phyloP scores from a whole-genome alignment of 805 yeast genomes.

The Ogataea degrootiae region DNA sequence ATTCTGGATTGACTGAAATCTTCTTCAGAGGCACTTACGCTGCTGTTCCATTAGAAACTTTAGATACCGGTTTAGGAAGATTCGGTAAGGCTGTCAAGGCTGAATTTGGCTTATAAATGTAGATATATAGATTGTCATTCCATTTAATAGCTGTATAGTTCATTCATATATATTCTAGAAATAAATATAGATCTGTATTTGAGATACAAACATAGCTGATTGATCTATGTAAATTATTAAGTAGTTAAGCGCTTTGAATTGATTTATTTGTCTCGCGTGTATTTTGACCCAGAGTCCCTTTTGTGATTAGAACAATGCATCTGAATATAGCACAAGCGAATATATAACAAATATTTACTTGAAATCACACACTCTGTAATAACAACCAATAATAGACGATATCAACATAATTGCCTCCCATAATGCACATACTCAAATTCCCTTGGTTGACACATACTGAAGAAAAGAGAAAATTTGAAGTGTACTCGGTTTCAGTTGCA shows the following conservation, averaged over 20 bases:
- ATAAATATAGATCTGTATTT: background rate
- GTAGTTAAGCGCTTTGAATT: background rate
- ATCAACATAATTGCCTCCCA: too few species aligned
- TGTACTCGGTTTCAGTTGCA: conserved; percentile 76
- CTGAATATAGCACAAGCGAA: too few species aligned
- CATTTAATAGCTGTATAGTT: background rate
- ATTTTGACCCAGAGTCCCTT: too few species aligned
- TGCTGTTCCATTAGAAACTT: conserved; percentile 68
- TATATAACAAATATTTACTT: too few species aligned
- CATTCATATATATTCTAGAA: background rate
- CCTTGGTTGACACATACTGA: conserved; percentile 75
- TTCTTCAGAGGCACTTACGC: conserved; percentile 89
- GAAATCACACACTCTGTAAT: background rate
- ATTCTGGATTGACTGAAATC: conserved; percentile 42
- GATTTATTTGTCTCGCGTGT: too few species aligned
- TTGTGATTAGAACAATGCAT: too few species aligned
- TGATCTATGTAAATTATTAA: background rate
- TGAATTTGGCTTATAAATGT: conserved; percentile 42
- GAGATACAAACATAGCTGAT: background rate
- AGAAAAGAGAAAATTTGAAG: conserved; percentile 75
- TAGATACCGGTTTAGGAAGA: conserved; percentile 58
- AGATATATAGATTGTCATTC: background rate
- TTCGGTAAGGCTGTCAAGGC: conserved; percentile 58
- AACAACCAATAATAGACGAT: background rate
- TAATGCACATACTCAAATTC: conserved; percentile 61